Conservation (phyloP, 768 basidiomycete species). For the Lactarius tabidus region DNA sequence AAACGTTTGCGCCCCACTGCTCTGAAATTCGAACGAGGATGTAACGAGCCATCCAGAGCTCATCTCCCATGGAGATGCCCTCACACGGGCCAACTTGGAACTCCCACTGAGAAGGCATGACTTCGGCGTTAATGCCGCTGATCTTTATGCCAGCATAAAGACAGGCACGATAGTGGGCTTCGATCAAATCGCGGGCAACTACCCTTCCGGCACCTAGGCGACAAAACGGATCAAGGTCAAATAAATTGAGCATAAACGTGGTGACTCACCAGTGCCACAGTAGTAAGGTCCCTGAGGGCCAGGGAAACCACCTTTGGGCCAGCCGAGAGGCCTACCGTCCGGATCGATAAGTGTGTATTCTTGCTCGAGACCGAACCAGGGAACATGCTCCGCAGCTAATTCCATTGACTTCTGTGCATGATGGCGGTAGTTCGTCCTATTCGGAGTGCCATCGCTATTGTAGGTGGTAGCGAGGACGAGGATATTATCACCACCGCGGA, state of each 20-base stretch:
- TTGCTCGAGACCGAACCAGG: constrained; percentile 99
- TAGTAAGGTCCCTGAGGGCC: constrained; percentile 99
- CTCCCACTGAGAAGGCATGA: constrained; percentile 99
- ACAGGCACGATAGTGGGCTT: constrained; percentile 98
- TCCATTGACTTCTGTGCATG: constrained; percentile 96
- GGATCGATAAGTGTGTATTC: constrained; percentile 97
- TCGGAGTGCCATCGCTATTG: constrained; percentile 98
- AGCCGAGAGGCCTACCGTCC: constrained; percentile 87
- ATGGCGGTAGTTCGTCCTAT: constrained; percentile 93
- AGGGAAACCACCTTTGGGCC: constrained; percentile 99
- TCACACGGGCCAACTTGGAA: constrained; percentile 99
- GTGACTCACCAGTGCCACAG: constrained; percentile 87
- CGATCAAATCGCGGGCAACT: constrained; percentile 96
- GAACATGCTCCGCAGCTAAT: constrained; percentile 67
- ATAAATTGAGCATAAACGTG: not conserved
- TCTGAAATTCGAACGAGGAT: constrained; percentile 94
- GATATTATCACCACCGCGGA: constrained; percentile 98
- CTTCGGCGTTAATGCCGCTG: constrained; percentile 99
- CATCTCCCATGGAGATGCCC: constrained; percentile 98
- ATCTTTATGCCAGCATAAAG: constrained; percentile 95
- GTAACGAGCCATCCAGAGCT: constrained; percentile 99
- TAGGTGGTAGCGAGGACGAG: constrained; percentile 95
- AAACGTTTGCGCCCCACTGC: constrained; percentile 96
- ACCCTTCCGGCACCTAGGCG: constrained; percentile 90
- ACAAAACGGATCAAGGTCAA: not conserved